Conservation (phyloP, 495 filamentous ascomycete genomes). For the Tuber magnatum region DNA sequence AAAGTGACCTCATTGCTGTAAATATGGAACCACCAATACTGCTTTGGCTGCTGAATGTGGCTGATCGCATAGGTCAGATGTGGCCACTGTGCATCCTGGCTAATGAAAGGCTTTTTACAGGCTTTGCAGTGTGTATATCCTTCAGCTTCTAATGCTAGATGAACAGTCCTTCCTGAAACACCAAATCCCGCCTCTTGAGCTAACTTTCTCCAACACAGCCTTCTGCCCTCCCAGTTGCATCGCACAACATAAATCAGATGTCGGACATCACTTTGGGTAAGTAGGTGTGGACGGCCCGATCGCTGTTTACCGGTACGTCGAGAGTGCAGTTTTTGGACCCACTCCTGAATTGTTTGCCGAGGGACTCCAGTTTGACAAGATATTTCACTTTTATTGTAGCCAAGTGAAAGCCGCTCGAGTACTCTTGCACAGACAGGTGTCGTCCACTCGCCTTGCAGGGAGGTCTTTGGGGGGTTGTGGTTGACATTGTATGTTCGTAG, state of each 20-base stretch:
- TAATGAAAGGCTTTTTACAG: no score
- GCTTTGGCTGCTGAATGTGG: no score
- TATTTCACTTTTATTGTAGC: background rate
- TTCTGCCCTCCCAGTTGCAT: background rate
- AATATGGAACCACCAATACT: no score
- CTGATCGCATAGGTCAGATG: no score
- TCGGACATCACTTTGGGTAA: background rate
- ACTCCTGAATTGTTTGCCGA: background rate
- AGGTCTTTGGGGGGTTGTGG: no score
- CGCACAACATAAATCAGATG: background rate
- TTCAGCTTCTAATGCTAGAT: background rate
- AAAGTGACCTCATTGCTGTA: no score
- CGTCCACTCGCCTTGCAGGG: background rate
- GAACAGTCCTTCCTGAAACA: background rate
- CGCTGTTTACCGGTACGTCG: background rate
- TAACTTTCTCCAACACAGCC: background rate
- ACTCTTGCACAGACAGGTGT: background rate
- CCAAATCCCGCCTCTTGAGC: background rate
- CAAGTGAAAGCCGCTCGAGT: background rate
- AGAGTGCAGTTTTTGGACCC: background rate
- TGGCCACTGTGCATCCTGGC: no score
- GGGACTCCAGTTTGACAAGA: background rate
- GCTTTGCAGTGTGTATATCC: background rate
- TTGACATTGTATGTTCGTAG: no score
- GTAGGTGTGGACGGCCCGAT: background rate